Conservation (phyloP, 2,329 filamentous ascomycete species). For the Tolypocladium paradoxum region DNA sequence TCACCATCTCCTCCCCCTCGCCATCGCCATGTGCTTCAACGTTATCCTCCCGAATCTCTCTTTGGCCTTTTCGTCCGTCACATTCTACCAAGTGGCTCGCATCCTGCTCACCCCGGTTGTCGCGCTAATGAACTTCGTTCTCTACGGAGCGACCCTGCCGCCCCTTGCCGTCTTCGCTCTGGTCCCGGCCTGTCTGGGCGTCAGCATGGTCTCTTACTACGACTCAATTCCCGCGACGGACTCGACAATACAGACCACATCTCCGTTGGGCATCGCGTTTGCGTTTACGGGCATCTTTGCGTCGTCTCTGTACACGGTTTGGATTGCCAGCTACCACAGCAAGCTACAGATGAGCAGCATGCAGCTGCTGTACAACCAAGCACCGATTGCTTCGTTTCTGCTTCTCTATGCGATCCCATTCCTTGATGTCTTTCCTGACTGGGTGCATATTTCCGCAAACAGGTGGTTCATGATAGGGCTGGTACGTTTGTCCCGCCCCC, state of each 20-base stretch:
- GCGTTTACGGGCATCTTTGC: conserved; percentile 54
- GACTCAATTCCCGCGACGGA: conserved; percentile 44
- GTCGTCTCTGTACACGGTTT: conserved; percentile 57
- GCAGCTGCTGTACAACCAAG: conserved; percentile 60
- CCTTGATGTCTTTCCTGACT: conserved; percentile 50
- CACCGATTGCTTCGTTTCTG: conserved; percentile 50
- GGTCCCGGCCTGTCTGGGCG: conserved; percentile 51
- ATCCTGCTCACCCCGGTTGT: conserved; percentile 57
- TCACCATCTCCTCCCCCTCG: conserved; percentile 50
- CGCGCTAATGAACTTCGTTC: conserved; percentile 51
- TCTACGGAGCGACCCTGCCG: conserved; percentile 48
- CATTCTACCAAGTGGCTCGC: conserved; percentile 60
- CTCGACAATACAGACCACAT: conserved; percentile 42
- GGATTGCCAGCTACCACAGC: conserved; percentile 55
- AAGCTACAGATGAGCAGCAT: conserved; percentile 57
- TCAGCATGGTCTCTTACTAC: conserved; percentile 57
- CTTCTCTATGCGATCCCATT: conserved; percentile 58
- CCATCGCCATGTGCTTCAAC: conserved; percentile 56
- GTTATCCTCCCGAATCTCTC: conserved; percentile 60
- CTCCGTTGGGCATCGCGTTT: conserved; percentile 49
- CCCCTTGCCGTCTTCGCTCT: conserved; percentile 41
- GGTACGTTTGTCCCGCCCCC: conserved; percentile 26
- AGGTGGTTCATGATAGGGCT: conserved; percentile 49
- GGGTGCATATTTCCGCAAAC: conserved; percentile 36
- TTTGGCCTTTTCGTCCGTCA: conserved; percentile 55